A percentile compares a stretch with the other conserved stretches of the same genome.
phyloP scores from a whole-genome alignment of 164 flowering plant species.

The Magnolia officinalis region DNA sequence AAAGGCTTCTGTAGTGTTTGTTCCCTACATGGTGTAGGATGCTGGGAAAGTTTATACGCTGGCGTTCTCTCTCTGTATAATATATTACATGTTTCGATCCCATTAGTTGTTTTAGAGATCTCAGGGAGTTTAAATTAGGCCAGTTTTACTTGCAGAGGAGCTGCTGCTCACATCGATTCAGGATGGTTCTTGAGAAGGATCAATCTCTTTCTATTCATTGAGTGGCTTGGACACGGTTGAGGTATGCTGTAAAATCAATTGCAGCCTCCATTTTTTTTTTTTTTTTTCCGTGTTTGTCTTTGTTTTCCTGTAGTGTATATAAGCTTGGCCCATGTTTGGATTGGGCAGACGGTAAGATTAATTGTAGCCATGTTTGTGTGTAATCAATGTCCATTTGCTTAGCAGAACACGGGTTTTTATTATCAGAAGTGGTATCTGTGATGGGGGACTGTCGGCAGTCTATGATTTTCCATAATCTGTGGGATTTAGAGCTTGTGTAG shows the following conservation, averaged over 20 bases:
- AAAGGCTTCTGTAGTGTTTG: background rate
- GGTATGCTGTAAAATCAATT: conserved; percentile 5
- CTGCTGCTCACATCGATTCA: background rate
- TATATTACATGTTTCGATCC: background rate
- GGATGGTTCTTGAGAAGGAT: background rate
- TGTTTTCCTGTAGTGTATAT: background rate
- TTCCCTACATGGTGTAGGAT: background rate
- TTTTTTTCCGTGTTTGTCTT: background rate
- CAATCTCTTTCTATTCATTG: background rate
- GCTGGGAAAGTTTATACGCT: conserved; percentile 24
- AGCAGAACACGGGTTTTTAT: background rate
- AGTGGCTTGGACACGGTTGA: background rate
- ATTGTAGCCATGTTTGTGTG: background rate
- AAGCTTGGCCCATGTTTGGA: background rate
- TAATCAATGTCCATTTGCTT: background rate
- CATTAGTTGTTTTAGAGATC: background rate
- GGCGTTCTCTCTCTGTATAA: conserved; percentile 1
- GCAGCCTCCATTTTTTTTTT: background rate
- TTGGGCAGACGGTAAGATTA: background rate
- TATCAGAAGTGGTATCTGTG: background rate
- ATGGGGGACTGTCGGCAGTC: background rate
- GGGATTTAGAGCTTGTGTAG: background rate
- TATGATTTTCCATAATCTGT: background rate
- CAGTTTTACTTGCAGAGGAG: background rate
- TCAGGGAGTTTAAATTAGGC: background rate